These are phyloP conservation scores for Paecilomyces fulvus DNA, from an alignment of 2,329 filamentous ascomycete species.

Conservation along the genomic window DNA sequence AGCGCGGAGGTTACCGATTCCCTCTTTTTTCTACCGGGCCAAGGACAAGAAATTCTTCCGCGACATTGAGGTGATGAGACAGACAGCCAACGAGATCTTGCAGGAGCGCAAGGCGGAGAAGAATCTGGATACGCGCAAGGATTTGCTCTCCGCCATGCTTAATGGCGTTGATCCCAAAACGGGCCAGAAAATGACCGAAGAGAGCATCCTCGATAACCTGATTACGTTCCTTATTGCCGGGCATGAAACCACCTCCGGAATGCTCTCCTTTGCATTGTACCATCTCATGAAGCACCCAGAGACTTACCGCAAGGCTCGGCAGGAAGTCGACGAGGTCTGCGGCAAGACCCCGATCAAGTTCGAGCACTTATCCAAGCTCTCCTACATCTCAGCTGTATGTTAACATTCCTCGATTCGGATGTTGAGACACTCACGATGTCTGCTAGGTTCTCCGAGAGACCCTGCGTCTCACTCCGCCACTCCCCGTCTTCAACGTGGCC, in stretches of 20 bases:
- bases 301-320: too few species aligned
- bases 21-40: neutral
- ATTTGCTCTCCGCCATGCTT: constrained; percentile 60
- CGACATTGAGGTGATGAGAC: neutral
- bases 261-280: too few species aligned
- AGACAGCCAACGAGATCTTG: neutral
- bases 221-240: constrained; percentile 59
- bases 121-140: constrained; percentile 32
- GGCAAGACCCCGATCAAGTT: too few species aligned
- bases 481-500: neutral
- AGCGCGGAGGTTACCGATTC: too few species aligned
- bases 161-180: constrained; percentile 57
- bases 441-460: neutral
- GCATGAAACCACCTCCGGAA: too few species aligned
- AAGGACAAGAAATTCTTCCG: neutral
- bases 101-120: constrained; percentile 26
- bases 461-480: neutral
- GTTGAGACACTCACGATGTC: too few species aligned
- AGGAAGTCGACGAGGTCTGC: too few species aligned
- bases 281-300: too few species aligned
- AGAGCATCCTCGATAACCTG: constrained; percentile 56
- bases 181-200: constrained; percentile 51
- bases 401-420: too few species aligned
- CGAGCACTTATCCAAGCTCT: too few species aligned
- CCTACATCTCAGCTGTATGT: too few species aligned